Base-by-base conservation (phyloP, 345 rosid genomes). In the Salix dunnii region DNA sequence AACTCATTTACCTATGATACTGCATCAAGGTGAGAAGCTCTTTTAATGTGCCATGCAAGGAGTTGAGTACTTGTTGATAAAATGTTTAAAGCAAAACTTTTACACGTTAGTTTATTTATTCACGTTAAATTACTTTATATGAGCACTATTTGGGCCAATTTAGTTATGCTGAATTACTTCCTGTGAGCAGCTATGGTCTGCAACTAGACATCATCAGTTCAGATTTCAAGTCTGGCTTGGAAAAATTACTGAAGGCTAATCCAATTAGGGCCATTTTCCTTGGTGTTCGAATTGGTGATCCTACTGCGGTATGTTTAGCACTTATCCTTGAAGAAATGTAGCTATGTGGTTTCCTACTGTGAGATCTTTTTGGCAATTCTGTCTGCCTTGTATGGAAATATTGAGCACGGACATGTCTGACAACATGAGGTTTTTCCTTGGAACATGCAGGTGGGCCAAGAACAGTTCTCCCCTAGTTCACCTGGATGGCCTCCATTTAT, bases 401-500 rank as follows among this genome's bases (percentile, higher is more conserved):
- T 17, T 33, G 30, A 10, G 66, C 67, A 70, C 25, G 48, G 31
- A 71, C 62, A 16, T 35, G 28, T 30, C 64, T 74, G 18, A 63
- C 18, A 3, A 55, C 28, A 30, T 18, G 7, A 18, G 43, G 3
- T 60, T 60, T 25, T 42, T 62, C 6, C 67, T 43, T n/a, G 62
- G 21, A 48, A 25, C 13, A 69, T 62, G 74, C 84, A 96, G 98
- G 97, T 91, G 74, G 99, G 99, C 73, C 99, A 96, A 84, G 98
- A 96, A 81, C 99, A 91, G 76, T 96, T 96, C 81, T 96, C 98
- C 61, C 99, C 99, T 53, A 93, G 99, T 82, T 93, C 99, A 74
- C 95, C 97, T 55, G 99, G 99, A 68, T 96, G 99, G 99, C 98
- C 99, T 12, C 89, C 98, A 71, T 96, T 96, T 82, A 96, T 96